These are phyloP conservation scores for Calycina herbarum DNA, from an alignment of 2,329 filamentous ascomycete genomes.

Conservation along the genomic window DNA sequence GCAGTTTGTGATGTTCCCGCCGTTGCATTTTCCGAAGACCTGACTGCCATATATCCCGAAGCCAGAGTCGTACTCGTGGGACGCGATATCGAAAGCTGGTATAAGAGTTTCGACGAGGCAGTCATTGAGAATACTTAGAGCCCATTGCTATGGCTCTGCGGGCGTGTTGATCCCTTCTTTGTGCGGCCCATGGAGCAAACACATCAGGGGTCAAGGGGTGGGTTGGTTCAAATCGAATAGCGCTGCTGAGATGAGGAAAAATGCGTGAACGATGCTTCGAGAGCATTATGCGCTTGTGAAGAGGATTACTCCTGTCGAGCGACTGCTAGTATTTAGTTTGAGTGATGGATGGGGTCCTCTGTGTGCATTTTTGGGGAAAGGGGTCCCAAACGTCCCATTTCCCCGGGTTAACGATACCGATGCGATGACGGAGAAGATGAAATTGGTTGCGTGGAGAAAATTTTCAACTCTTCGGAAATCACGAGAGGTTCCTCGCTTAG, in stretches of 20 bases:
- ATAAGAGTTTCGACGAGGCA: conserved; percentile 11
- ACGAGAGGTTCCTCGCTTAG: too few species aligned
- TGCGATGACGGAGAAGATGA: conserved; percentile 8
- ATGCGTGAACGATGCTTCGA: conserved; percentile 7
- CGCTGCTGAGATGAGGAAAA: conserved; percentile 4
- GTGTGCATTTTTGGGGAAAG: conserved; percentile 9
- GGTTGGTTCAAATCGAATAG: conserved; percentile 10
- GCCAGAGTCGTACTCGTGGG: conserved; percentile 13
- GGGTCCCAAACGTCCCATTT: background rate
- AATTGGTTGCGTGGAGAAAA: conserved; percentile 3
- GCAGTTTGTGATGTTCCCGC: background rate
- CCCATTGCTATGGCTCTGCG: conserved; percentile 2
- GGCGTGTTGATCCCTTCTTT: background rate
- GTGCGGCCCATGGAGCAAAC: background rate
- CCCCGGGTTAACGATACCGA: conserved; percentile 7
- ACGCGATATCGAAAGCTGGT: conserved; percentile 11
- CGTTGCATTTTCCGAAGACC: conserved; percentile 10
- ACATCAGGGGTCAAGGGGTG: background rate
- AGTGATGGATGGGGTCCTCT: conserved; percentile 9
- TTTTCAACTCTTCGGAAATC: background rate
- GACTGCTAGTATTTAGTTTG: conserved; percentile 8
- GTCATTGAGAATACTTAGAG: conserved; percentile 9
- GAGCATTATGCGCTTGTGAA: conserved; percentile 10
- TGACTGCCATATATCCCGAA: background rate
- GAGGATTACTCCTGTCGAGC: conserved; percentile 4